Percentiles rank a stretch among this genome's conserved stretches.
Evolutionary conservation across 371 early-diverging fungal species (phyloP).

Genomic region (Nematocida ausubeli): DNA sequence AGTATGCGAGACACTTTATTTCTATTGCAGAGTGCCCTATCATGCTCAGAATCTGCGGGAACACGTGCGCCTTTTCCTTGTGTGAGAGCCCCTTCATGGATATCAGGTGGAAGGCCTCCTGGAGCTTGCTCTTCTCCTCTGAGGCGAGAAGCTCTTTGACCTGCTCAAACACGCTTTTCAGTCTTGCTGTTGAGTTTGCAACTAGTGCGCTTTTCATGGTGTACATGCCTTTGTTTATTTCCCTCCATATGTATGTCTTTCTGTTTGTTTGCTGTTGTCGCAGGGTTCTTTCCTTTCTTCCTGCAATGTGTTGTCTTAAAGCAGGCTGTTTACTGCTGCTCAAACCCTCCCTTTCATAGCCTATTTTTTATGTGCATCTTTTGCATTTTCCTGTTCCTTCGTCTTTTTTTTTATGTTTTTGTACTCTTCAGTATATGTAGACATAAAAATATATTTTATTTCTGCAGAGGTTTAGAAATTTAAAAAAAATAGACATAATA

Average conservation of each 20-base stretch:
- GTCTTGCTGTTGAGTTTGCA: background rate
- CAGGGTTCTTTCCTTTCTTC: too few relatives aligned
- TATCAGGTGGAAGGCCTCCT: constrained; percentile 18
- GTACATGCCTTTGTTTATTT: constrained; percentile 3
- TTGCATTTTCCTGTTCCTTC: too few relatives aligned
- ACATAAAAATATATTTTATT: too few relatives aligned
- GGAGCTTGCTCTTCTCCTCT: constrained; percentile 9
- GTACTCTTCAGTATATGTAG: too few relatives aligned
- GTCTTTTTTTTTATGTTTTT: too few relatives aligned
- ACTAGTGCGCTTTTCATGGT: background rate
- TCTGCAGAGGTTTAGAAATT: too few relatives aligned
- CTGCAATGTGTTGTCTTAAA: too few relatives aligned
- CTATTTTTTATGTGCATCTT: too few relatives aligned
- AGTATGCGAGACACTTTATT: constrained; percentile 44
- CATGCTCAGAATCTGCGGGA: constrained; percentile 39
- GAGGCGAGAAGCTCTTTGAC: constrained; percentile 11
- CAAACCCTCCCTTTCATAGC: too few relatives aligned
- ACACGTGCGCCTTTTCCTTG: constrained; percentile 30
- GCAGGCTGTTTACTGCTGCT: too few relatives aligned
- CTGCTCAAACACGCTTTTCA: constrained; percentile 14
- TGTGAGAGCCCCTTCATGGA: constrained; percentile 6
- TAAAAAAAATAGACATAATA: too few relatives aligned
- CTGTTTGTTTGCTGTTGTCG: constrained; percentile 2
- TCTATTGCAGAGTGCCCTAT: constrained; percentile 17
- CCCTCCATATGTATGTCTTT: background rate